These are phyloP conservation scores for Ascochyta fabae DNA, from an alignment of 2,329 filamentous ascomycete genomes.

Conservation along the genomic window DNA sequence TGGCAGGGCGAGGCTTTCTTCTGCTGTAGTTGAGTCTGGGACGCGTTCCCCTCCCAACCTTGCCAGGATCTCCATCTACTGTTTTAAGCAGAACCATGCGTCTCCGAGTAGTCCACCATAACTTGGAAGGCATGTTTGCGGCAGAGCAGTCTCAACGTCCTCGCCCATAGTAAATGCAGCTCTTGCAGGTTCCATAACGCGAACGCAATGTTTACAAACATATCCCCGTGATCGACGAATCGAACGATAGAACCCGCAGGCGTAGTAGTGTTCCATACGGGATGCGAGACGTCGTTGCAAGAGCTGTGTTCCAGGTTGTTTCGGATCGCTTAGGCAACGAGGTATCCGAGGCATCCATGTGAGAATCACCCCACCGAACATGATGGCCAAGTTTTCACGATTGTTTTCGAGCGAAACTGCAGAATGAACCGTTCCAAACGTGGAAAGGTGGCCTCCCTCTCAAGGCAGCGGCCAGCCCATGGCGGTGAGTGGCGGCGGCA, in stretches of 20 bases:
- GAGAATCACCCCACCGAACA: constrained; percentile 14
- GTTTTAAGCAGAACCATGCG: neutral
- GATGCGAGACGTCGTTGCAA: constrained; percentile 29
- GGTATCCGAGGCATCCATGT: constrained; percentile 16
- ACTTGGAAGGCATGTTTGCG: neutral
- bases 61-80: neutral
- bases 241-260: neutral
- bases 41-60: neutral
- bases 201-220: neutral
- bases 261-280: constrained; percentile 1
- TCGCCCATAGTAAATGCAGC: neutral
- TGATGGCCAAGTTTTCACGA: neutral
- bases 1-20: neutral
- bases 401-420: constrained; percentile 16
- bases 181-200: neutral
- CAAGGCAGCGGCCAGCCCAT: constrained; percentile 40
- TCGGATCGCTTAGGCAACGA: constrained; percentile 19
- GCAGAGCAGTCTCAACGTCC: neutral
- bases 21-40: no score
- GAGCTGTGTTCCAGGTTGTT: constrained; percentile 35
- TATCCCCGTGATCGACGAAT: neutral
- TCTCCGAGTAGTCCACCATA: neutral
- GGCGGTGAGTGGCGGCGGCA: constrained; percentile 21
- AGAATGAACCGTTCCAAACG: constrained; percentile 21
- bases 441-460: constrained; percentile 26